Evolutionary conservation across 176 grass and related monocot genomes (phyloP), one percentile per base, ranked within the genome.

Genomic region (Aegilops longissima): DNA sequence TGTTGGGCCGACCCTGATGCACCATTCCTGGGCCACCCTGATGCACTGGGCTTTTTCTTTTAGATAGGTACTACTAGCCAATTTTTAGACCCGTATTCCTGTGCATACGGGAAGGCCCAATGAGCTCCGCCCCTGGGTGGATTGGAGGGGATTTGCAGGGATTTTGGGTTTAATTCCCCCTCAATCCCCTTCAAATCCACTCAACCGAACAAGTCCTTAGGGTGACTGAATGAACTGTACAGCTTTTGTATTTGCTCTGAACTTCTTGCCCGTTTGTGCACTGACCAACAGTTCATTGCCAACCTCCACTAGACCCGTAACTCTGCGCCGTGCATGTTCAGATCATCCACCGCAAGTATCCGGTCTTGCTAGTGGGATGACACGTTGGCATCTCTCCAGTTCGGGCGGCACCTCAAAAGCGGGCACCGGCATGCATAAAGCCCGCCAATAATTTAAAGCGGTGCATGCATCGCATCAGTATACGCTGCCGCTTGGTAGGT

Each of bases 351-450:
- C 34, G 66, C 20, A 20, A 58, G 54, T 10, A 61, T 77, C 20
- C 36, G 35, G 14, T 29, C 51, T 18, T 20, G 44, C 44, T 14
- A 23, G 64, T 86, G 83, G 79, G 79, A 12, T 86, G 72, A 27
- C 38, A 13, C 73, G 29, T 63, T 54, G 77, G 20, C 83, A 90
- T 65, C 78, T 51, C 70, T 39, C 25, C 14, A 31, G 47, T 42
- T 82, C 62, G 64, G 27, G 83, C 25, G 78, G 25, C 83, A 77
- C 83, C 35, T 77, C 88, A 86, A 70, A 83, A 83, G 63, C 62
- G 33, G 12, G 71, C 31, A 58, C 63, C 3, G 20, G 65, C 75
- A 45, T 74, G 65, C 76, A 45, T 75, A 64, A 75, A 84, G 82
- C 35, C 36, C 51, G 16, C 51, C 12, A 17, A 68, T 67, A 61